phyloP scores from a whole-genome alignment of 345 rosid genomes.

The Brassica cretica region DNA sequence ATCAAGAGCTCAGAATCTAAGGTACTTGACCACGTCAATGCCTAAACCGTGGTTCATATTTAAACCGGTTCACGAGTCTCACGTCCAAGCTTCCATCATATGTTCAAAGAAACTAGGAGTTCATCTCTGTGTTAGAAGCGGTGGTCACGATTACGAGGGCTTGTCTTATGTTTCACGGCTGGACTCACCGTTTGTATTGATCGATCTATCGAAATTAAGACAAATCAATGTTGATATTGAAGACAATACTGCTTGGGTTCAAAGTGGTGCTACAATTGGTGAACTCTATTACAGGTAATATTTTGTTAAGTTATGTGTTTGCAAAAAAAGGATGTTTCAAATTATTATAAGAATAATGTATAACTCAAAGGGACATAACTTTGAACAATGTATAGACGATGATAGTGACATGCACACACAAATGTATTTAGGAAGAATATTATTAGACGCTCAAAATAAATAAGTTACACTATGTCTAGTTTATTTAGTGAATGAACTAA shows the following conservation, averaged over 20 bases:
- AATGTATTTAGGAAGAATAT: too few species aligned
- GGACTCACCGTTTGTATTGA: conserved; percentile 49
- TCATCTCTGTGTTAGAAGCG: conserved; percentile 56
- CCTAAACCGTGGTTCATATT: conserved; percentile 64
- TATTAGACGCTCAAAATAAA: too few species aligned
- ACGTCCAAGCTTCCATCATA: conserved; percentile 57
- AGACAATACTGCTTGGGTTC: conserved; percentile 55
- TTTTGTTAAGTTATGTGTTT: not conserved
- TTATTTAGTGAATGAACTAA: too few species aligned
- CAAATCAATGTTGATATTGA: conserved; percentile 42
- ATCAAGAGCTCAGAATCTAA: conserved; percentile 47
- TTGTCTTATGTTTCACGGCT: conserved; percentile 51
- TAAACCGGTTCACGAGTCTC: conserved; percentile 48
- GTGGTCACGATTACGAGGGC: conserved; percentile 71
- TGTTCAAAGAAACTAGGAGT: conserved; percentile 47
- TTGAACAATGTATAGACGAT: too few species aligned
- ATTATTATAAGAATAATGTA: too few species aligned
- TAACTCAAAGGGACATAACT: too few species aligned
- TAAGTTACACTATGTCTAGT: too few species aligned
- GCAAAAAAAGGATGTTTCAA: not conserved
- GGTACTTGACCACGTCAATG: conserved; percentile 38
- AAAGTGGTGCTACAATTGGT: conserved; percentile 65
- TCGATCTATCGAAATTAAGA: conserved; percentile 56
- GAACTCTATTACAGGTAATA: conserved; percentile 28
- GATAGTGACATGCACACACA: too few species aligned